Evolutionary conservation across 768 basidiomycete genomes (phyloP), one percentile per base, ranked within the genome.

Genomic region (Boletellus sp.): DNA sequence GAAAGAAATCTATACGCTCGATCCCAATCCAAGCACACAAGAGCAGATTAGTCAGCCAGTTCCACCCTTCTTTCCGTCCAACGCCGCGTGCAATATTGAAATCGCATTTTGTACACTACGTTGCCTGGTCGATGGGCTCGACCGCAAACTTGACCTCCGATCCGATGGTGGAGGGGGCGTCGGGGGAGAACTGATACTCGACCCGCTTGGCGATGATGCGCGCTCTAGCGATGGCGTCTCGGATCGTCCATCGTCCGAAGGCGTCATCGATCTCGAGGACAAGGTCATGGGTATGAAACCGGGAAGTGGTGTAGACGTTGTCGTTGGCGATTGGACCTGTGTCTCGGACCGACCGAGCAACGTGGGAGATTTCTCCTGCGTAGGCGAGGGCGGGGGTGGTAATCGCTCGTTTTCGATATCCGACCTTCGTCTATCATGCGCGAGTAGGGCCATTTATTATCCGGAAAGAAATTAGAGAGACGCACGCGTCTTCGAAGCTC

Each of bases 401-500:
- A 64, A 42, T 31, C 63, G 63, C 40, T 64, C 63, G 31, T 64
- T 64, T 41, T 64, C 63, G 22, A 64, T 62, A 49, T 64, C 63
- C 10, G 58, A 64, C 22, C 45, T 38, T 13, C 63, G 63, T 47
- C 63, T 64, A 26, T 40, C 17, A 35, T 17, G 13, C 10, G 10
- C 7, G 16, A 23, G 22, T 37, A 22, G 13, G 26, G 33, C n/a
- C 38, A 20, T 24, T 6, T 9, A 0, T 47, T 16, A 6, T 6
- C 7, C 1, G 2, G 41, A 10, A 28, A 0, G 23, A 17, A n/a
- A 19, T n/a, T n/a, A 37, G 31, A 10, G 28, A 23, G 6, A 77
- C 81, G 47, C 64, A 83, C 81, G 85, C 85, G 54, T 85, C 84
- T 38, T 79, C 79, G 61, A 85, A 87, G 51, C 73, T 78, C 39